phyloP scores from a whole-genome alignment of 768 basidiomycete species.

The Tulasnella sp. region DNA sequence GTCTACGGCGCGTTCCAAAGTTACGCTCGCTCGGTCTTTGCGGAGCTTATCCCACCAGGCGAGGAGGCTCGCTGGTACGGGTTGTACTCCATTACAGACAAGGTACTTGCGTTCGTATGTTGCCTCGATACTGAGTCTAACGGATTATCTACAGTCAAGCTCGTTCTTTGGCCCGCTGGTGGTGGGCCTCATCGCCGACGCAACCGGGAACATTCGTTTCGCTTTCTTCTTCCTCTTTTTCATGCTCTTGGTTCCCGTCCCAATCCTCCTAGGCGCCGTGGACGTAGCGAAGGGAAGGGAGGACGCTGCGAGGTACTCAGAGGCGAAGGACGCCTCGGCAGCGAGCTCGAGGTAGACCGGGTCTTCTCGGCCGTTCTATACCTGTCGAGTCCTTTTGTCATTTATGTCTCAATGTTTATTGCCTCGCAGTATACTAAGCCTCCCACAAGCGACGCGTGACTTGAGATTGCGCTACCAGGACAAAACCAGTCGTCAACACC shows the following conservation, averaged over 20 bases:
- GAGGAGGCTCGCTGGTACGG: conserved; percentile 92
- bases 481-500: too few species aligned
- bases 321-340: conserved; percentile 10
- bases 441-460: too few species aligned
- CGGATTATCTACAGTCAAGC: conserved; percentile 60
- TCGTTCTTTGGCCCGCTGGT: conserved; percentile 90
- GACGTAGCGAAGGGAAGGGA: conserved; percentile 66
- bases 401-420: too few species aligned
- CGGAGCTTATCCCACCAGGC: conserved; percentile 81
- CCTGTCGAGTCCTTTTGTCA: too few species aligned
- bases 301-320: conserved; percentile 50
- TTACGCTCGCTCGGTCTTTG: conserved; percentile 84
- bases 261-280: conserved; percentile 65
- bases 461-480: too few species aligned
- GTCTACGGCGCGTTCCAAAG: conserved; percentile 91
- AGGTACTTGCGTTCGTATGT: conserved; percentile 51
- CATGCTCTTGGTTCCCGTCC: conserved; percentile 82
- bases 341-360: not conserved
- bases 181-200: conserved; percentile 85
- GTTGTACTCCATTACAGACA: conserved; percentile 89
- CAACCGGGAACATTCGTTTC: conserved; percentile 89
- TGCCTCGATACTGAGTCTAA: conserved; percentile 19
- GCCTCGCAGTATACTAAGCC: too few species aligned
- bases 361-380: not conserved
- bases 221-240: conserved; percentile 84